Conservation (phyloP, 2,329 filamentous ascomycete genomes). For the Pseudogymnoascus sp. region DNA sequence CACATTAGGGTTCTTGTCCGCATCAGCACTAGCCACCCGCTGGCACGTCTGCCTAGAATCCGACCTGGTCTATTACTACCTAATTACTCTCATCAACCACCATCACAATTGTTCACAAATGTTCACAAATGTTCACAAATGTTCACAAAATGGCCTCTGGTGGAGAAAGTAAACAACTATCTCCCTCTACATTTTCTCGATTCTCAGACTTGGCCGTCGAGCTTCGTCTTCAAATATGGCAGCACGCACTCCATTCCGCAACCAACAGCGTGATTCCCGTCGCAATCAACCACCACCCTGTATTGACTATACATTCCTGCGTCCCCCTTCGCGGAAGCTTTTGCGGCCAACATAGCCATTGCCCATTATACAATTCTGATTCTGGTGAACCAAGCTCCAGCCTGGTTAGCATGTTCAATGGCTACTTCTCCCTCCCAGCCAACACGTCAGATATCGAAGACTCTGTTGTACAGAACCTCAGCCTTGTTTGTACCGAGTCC, state of each 20-base stretch:
- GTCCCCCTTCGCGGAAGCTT: conserved; percentile 11
- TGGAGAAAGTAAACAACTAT: conserved; percentile 9
- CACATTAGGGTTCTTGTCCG: no score
- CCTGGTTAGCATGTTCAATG: conserved; percentile 12
- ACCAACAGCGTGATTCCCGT: conserved; percentile 10
- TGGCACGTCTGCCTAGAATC: conserved; percentile 10
- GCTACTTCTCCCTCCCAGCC: conserved; percentile 9
- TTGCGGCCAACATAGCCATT: conserved; percentile 11
- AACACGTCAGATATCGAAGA: conserved; percentile 14
- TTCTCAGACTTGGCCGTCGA: conserved; percentile 9
- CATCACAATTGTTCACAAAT: conserved; percentile 10
- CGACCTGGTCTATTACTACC: background rate
- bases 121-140: conserved; percentile 10
- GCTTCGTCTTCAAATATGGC: conserved; percentile 12
- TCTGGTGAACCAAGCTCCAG: conserved; percentile 11
- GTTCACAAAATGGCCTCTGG: conserved; percentile 10
- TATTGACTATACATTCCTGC: conserved; percentile 9
- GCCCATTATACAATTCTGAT: conserved; percentile 9
- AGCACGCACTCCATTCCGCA: conserved; percentile 11
- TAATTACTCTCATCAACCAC: conserved; percentile 8
- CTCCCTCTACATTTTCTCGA: conserved; percentile 11
- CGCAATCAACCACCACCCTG: conserved; percentile 11
- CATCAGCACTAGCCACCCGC: no score
- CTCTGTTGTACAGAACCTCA: conserved; percentile 8
- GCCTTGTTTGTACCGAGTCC: conserved; percentile 11